Percentiles rank a stretch among this genome's conserved stretches.
Evolutionary conservation across 106 monocot species (phyloP).

Genomic region (Posidonia australis): DNA sequence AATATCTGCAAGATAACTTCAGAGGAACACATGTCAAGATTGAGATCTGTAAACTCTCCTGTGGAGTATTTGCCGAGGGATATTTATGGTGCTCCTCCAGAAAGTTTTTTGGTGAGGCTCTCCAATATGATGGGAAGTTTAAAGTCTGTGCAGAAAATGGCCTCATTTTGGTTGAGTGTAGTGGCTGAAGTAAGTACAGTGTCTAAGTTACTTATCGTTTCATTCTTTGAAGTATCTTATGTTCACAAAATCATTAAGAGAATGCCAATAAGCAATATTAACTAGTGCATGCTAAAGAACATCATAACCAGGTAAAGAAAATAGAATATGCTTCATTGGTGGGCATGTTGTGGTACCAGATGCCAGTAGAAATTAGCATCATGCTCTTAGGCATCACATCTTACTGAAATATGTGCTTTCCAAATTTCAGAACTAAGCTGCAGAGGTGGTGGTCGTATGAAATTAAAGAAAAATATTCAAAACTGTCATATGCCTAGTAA

Average conservation of each 20-base stretch:
- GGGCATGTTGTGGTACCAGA: no score
- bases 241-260: not conserved
- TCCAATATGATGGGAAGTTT: conserved; percentile 44
- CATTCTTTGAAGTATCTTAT: not conserved
- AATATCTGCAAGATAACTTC: conserved; percentile 51
- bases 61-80: conserved; percentile 25
- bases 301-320: no score
- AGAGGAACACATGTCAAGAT: conserved; percentile 29
- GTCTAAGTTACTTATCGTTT: no score
- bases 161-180: conserved; percentile 52
- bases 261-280: not conserved
- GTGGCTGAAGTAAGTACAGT: conserved; percentile 52
- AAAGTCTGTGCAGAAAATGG: conserved; percentile 61
- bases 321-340: no score
- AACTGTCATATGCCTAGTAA: not conserved
- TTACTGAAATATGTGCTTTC: no score
- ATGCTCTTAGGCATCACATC: no score
- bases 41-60: conserved; percentile 8
- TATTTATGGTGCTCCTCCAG: conserved; percentile 69
- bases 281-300: not conserved
- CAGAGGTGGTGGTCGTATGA: no score
- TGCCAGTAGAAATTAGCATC: no score
- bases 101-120: conserved; percentile 57
- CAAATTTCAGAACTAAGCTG: no score
- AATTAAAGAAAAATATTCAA: no score